Evolutionary conservation across 1,284 basidiomycete species (phyloP).

Genomic region (Ceraceosorus guamensis): DNA sequence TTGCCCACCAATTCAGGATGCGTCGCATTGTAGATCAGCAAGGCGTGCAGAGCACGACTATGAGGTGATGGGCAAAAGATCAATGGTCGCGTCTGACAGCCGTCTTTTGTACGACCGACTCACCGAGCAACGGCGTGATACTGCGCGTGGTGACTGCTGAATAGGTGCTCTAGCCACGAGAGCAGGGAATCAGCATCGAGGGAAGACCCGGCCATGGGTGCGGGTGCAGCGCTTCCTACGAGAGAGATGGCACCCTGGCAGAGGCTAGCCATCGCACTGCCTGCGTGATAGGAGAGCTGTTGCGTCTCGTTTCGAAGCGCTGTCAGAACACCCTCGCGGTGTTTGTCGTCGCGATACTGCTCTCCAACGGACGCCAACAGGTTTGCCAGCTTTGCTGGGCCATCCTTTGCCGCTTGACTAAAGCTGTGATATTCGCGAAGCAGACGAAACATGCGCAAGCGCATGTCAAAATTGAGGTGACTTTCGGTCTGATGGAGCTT

Average conservation of each 20-base stretch:
- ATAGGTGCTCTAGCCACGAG: constrained; percentile 52
- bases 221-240: constrained; percentile 67
- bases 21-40: constrained; percentile 61
- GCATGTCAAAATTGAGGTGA: constrained; percentile 68
- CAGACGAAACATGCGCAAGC: constrained; percentile 71
- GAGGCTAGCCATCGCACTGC: constrained; percentile 67
- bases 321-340: constrained; percentile 32
- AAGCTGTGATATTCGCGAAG: constrained; percentile 92
- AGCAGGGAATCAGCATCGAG: constrained; percentile 51
- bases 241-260: constrained; percentile 27
- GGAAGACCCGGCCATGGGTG: constrained; percentile 64
- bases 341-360: constrained; percentile 51
- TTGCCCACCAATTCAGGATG: constrained; percentile 64
- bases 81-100: too few species aligned
- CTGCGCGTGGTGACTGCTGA: constrained; percentile 45
- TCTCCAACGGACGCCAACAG: constrained; percentile 67
- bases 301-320: constrained; percentile 57
- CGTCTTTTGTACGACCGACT: too few species aligned
- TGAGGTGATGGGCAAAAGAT: too few species aligned
- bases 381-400: constrained; percentile 64
- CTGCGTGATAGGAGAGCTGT: constrained; percentile 63
- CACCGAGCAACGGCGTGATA: constrained; percentile 50
- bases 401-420: constrained; percentile 66
- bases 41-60: constrained; percentile 63
- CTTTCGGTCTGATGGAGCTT: constrained; percentile 65